Conservation (phyloP, 2,329 filamentous ascomycete genomes). For the Calonectria ilicicola region DNA sequence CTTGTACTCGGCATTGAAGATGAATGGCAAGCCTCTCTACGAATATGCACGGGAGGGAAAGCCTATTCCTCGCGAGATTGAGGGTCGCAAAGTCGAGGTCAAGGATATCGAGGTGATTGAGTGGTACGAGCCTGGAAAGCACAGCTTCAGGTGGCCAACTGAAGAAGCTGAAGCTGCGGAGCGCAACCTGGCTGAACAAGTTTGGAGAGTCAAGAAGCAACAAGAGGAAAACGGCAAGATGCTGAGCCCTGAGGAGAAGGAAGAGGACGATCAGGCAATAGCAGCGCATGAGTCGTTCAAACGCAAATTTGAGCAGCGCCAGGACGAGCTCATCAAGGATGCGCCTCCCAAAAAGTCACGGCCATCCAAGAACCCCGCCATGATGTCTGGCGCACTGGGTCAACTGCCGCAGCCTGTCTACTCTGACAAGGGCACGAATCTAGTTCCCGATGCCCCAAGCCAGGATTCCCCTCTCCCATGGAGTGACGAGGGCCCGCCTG, state of each 20-base stretch:
- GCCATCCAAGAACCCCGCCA: conserved; percentile 48
- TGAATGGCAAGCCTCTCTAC: conserved; percentile 94
- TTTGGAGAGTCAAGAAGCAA: conserved; percentile 72
- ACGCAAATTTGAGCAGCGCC: conserved; percentile 68
- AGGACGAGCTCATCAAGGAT: conserved; percentile 68
- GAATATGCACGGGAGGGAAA: conserved; percentile 95
- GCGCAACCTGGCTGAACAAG: conserved; percentile 80
- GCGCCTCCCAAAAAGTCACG: conserved; percentile 51
- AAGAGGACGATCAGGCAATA: conserved; percentile 66
- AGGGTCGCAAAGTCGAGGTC: conserved; percentile 83
- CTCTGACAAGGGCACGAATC: conserved; percentile 60
- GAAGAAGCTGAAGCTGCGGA: conserved; percentile 82
- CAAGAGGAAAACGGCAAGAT: conserved; percentile 62
- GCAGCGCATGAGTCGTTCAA: conserved; percentile 69
- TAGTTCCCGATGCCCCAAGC: conserved; percentile 62
- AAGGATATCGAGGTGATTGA: conserved; percentile 83
- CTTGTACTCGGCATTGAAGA: conserved; percentile 91
- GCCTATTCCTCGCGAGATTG: conserved; percentile 86
- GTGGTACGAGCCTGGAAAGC: conserved; percentile 85
- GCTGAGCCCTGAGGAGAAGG: conserved; percentile 65
- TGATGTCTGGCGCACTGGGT: conserved; percentile 71
- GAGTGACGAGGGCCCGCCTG: conserved; percentile 76
- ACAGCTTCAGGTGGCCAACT: conserved; percentile 82
- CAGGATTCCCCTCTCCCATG: conserved; percentile 65
- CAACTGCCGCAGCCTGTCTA: conserved; percentile 59